phyloP scores from a whole-genome alignment of 371 early-diverging fungal genomes.

The Batrachochytrium dendrobatidis region DNA sequence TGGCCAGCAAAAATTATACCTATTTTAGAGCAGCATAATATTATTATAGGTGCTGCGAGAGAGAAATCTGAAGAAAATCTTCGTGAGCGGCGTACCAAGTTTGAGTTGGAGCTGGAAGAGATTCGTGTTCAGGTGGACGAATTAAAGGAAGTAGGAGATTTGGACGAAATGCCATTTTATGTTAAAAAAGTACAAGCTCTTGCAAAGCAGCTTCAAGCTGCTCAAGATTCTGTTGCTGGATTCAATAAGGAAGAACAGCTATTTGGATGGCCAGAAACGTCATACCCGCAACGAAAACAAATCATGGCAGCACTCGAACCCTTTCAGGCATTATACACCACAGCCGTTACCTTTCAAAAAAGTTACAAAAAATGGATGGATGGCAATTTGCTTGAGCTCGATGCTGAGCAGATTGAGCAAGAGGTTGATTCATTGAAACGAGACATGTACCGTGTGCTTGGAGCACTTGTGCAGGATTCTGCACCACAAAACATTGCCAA shows the following conservation, averaged over 20 bases:
- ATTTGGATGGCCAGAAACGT: slow-evolving; percentile 44
- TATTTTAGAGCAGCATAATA: slow-evolving; percentile 39
- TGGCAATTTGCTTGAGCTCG: slow-evolving; percentile 47
- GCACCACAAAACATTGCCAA: slow-evolving; percentile 47
- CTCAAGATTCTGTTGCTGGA: slow-evolving; percentile 41
- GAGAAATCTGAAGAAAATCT: slow-evolving; percentile 39
- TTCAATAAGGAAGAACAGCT: slow-evolving; percentile 55
- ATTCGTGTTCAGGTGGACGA: slow-evolving; percentile 47
- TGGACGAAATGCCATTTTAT: slow-evolving; percentile 58
- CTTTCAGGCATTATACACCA: slow-evolving; percentile 47
- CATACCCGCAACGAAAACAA: slow-evolving; percentile 48
- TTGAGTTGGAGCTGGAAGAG: slow-evolving; percentile 47
- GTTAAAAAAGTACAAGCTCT: slow-evolving; percentile 50
- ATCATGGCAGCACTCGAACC: slow-evolving; percentile 47
- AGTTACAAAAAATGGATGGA: slow-evolving; percentile 53
- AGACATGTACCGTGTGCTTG: slow-evolving; percentile 45
- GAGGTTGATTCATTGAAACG: slow-evolving; percentile 43
- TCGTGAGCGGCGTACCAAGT: slow-evolving; percentile 38
- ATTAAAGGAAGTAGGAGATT: slow-evolving; percentile 47
- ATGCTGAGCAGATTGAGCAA: slow-evolving; percentile 45
- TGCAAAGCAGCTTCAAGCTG: slow-evolving; percentile 43
- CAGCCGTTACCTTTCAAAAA: slow-evolving; percentile 50
- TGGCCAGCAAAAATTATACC: slow-evolving; percentile 46
- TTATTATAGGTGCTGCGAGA: slow-evolving; percentile 40
- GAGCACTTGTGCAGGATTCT: slow-evolving; percentile 38